Conservation (phyloP, 2,329 filamentous ascomycete genomes). For the Tolypocladium ovalisporum region DNA sequence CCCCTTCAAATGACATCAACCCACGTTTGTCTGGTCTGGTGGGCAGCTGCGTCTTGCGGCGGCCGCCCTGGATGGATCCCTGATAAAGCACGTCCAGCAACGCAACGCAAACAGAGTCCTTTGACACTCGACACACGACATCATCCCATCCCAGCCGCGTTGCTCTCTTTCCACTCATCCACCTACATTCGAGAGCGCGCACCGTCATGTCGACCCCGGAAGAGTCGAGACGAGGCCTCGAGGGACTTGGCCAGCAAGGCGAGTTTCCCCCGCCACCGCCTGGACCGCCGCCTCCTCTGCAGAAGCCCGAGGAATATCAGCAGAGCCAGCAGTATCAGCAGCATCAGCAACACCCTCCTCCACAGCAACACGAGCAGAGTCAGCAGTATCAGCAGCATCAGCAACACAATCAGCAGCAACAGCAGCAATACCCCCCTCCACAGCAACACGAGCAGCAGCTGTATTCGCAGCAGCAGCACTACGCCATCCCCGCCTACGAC, state of each 20-base stretch:
- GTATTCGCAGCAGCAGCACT: slow-evolving; percentile 6
- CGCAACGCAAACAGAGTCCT: too few species aligned
- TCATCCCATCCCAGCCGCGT: not conserved
- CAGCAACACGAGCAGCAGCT: slow-evolving; percentile 1
- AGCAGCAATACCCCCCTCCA: slow-evolving; percentile 3
- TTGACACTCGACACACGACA: not conserved
- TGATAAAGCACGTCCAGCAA: too few species aligned
- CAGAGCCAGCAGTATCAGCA: not conserved
- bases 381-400: slow-evolving; percentile 5
- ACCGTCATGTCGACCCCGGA: not conserved
- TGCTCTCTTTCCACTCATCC: not conserved
- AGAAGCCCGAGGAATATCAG: not conserved
- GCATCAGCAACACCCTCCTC: slow-evolving; percentile 10
- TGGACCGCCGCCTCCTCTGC: slow-evolving; percentile 3
- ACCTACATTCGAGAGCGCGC: not conserved
- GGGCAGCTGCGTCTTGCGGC: too few species aligned
- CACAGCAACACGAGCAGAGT: too few species aligned
- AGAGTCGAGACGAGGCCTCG: not conserved
- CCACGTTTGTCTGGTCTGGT: too few species aligned
- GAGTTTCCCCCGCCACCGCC: slow-evolving; percentile 13
- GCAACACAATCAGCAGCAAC: slow-evolving; percentile 6
- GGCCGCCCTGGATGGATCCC: too few species aligned
- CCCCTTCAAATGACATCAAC: not conserved
- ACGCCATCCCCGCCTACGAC: slow-evolving; percentile 18
- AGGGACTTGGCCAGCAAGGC: slow-evolving; percentile 6